Percentiles rank a stretch among this genome's conserved stretches.
Conservation (phyloP, 192 early-diverging fungal species). For the Coemansia sp. region DNA sequence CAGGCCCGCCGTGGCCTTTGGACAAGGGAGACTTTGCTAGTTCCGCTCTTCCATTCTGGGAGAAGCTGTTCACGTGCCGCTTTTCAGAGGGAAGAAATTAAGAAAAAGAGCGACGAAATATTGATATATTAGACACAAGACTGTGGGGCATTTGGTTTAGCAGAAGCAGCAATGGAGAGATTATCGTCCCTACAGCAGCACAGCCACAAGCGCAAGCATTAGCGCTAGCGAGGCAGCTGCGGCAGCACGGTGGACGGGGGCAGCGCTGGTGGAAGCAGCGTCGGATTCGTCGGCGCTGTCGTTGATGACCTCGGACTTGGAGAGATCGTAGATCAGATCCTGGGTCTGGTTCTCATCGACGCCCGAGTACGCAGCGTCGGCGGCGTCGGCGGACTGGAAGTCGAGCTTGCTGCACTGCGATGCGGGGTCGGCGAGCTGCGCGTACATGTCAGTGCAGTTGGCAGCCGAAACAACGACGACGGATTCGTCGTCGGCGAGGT, state of each 20-base stretch:
- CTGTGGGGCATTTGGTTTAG: no score
- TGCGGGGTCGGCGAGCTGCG: slow-evolving; percentile 31
- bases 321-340: slow-evolving; percentile 44
- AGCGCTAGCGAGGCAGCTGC: not conserved
- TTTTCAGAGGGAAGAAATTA: no score
- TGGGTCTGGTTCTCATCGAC: slow-evolving; percentile 44
- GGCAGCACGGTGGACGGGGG: not conserved
- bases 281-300: slow-evolving; percentile 4
- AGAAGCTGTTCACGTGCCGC: no score
- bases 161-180: no score
- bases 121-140: no score
- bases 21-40: no score
- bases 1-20: no score
- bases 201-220: not conserved
- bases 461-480: slow-evolving; percentile 51
- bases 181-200: not conserved
- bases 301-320: slow-evolving; percentile 41
- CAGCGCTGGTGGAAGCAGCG: not conserved
- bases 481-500: slow-evolving; percentile 61
- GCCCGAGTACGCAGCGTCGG: slow-evolving; percentile 35
- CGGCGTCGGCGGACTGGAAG: slow-evolving; percentile 43
- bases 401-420: slow-evolving; percentile 31
- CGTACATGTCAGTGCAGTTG: slow-evolving; percentile 60
- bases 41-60: no score
- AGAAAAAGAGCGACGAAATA: no score